Percentiles rank a stretch among this genome's conserved stretches.
Evolutionary conservation across 2,329 filamentous ascomycete species (phyloP).

Genomic region (Epichloe glyceriae): DNA sequence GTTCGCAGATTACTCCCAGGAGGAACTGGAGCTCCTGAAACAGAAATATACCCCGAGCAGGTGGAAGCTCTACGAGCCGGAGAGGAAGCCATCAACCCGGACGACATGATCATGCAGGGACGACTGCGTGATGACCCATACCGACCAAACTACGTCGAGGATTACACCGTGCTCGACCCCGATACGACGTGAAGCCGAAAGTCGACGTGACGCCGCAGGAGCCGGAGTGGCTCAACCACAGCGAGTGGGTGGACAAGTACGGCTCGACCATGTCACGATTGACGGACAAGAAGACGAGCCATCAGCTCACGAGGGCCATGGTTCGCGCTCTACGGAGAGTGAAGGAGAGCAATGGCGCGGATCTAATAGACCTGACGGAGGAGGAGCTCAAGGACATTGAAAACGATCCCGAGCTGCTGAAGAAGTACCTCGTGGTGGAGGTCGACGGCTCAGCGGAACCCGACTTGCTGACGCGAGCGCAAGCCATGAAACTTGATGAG

Average conservation of each 20-base stretch:
- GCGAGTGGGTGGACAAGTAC: constrained; percentile 47
- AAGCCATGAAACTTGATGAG: constrained; percentile 25
- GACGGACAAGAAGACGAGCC: constrained; percentile 29
- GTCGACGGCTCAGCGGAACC: constrained; percentile 14
- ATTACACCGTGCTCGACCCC: constrained; percentile 63
- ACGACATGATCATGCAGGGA: constrained; percentile 64
- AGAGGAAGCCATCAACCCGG: constrained; percentile 60
- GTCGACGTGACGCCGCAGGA: constrained; percentile 37
- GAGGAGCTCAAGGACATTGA: constrained; percentile 31
- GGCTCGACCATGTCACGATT: constrained; percentile 31
- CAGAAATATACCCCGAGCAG: constrained; percentile 68
- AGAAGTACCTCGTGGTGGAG: constrained; percentile 23
- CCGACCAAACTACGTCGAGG: constrained; percentile 64
- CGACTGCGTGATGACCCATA: constrained; percentile 60
- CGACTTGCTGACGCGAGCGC: constrained; percentile 20
- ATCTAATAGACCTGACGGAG: constrained; percentile 36
- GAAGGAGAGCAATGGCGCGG: constrained; percentile 27
- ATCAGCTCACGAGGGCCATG: constrained; percentile 29
- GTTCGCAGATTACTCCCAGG: constrained; percentile 52
- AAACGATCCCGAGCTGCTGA: constrained; percentile 25
- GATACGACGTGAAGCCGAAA: constrained; percentile 57
- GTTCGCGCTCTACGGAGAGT: constrained; percentile 28
- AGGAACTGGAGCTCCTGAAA: constrained; percentile 49
- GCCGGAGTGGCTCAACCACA: constrained; percentile 43
- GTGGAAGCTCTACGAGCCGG: constrained; percentile 69